Evolutionary conservation across 1,284 basidiomycete genomes (phyloP).

Genomic region (Sporisorium iseilematis-ciliati): DNA sequence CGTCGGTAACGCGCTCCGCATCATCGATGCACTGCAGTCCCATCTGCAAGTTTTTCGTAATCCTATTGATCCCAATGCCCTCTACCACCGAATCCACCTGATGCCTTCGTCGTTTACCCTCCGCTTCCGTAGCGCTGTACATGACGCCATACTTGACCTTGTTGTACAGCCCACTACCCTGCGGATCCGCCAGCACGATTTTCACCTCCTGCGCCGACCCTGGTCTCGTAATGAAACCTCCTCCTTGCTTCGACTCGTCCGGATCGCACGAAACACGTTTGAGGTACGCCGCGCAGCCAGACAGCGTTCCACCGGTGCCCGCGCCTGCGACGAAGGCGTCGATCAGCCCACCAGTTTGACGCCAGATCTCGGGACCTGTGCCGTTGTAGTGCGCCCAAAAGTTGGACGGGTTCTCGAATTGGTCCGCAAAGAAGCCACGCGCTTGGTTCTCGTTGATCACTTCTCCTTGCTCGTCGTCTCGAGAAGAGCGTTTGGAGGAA

Average conservation of each 20-base stretch:
- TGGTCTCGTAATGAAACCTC: constrained; percentile 22
- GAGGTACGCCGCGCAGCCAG: constrained; percentile 84
- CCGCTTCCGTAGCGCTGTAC: constrained; percentile 89
- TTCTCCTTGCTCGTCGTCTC: constrained; percentile 24
- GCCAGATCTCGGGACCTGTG: constrained; percentile 95
- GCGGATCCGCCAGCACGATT: constrained; percentile 84
- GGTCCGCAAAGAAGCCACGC: constrained; percentile 83
- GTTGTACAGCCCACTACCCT: constrained; percentile 94
- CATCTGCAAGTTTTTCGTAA: constrained; percentile 64
- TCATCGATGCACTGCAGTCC: constrained; percentile 63
- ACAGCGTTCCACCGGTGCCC: constrained; percentile 95
- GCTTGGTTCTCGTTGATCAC: constrained; percentile 45
- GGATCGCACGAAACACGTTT: constrained; percentile 72
- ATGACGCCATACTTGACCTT: constrained; percentile 83
- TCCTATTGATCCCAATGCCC: constrained; percentile 76
- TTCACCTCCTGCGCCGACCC: constrained; percentile 37
- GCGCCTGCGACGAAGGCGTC: constrained; percentile 95
- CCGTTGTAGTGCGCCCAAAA: constrained; percentile 88
- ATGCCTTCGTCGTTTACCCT: constrained; percentile 92
- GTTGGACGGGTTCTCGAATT: constrained; percentile 83
- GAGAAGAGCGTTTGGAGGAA: constrained; percentile 25
- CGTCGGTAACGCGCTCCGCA: constrained; percentile 63
- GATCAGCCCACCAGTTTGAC: constrained; percentile 85
- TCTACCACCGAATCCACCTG: constrained; percentile 74
- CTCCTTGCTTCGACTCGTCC: constrained; percentile 28